Evolutionary conservation across 371 early-diverging fungal genomes (phyloP), one percentile per base, ranked within the genome.

Genomic region (Mucor mucedo): DNA sequence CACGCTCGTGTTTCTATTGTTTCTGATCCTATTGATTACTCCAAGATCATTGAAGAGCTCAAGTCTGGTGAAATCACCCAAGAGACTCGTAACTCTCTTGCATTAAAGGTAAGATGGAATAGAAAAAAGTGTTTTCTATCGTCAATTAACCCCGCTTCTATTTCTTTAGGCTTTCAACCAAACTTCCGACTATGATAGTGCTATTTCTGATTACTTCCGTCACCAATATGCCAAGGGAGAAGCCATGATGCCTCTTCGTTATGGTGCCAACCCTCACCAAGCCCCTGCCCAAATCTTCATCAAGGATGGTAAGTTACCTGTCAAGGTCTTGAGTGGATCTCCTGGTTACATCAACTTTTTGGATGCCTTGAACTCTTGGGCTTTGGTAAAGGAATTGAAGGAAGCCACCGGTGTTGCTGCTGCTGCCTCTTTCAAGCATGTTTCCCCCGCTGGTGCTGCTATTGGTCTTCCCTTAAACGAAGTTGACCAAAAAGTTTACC

Each of bases 391-490:
- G 87, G 97, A 95, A 67, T 85, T 82, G 13, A 77, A 77, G 74
- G 76, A 79, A 68, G 82, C 82, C 27, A 79, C 82, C 33, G 73
- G 73, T 39, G 32, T 73, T 47, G 64, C 82, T 33, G 97, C 98
- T 29, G 97, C 98, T 62, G 98, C 98, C 60, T 97, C 96, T 32
- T 98, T 98, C 88, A 97, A 98, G 86, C 98, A 98, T 78, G 97
- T 97, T 52, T 95, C 95, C 21, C 98, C 98, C 40, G 98, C 98
- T 55, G 98, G 98, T 75, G 98, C 96, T 49, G 97, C 98, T 52
- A 93, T 98, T 58, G 98, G 92, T 35, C 78, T 90, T 32, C 92
- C 93, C 10, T 82, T 98, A 48, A 73, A 78, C 29, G 93, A 89
- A 33, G 84, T 82, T 45, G 98, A 98, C 75, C 85, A 87, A 78